These are phyloP conservation scores for Epichloe scottii DNA, from an alignment of 2,329 filamentous ascomycete genomes.

Conservation along the genomic window DNA sequence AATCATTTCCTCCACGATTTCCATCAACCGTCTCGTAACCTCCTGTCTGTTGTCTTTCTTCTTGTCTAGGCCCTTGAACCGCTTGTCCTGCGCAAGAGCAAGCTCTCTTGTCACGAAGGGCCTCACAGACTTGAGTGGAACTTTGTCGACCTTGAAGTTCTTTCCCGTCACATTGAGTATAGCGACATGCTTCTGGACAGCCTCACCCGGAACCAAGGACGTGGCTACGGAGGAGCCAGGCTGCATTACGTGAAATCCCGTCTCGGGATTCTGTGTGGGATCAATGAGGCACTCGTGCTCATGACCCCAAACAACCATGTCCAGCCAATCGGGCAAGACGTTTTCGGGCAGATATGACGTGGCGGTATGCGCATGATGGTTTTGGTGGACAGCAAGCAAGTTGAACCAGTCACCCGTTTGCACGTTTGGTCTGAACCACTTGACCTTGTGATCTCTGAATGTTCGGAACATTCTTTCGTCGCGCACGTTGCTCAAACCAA, in stretches of 20 bases:
- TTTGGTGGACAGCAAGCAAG: constrained; percentile 87
- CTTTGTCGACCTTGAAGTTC: constrained; percentile 66
- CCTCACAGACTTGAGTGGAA: constrained; percentile 75
- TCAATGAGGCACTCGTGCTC: constrained; percentile 94
- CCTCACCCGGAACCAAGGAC: constrained; percentile 79
- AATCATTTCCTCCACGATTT: constrained; percentile 76
- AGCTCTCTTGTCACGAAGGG: constrained; percentile 86
- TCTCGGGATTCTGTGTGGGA: constrained; percentile 71
- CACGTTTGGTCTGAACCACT: constrained; percentile 73
- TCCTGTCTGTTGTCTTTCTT: constrained; percentile 74
- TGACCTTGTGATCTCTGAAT: constrained; percentile 85
- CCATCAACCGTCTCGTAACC: constrained; percentile 63
- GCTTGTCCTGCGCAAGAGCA: constrained; percentile 58
- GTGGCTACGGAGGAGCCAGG: constrained; percentile 94
- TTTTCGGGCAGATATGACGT: constrained; percentile 92
- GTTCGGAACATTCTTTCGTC: constrained; percentile 92
- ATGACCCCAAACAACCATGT: constrained; percentile 92
- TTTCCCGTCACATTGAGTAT: constrained; percentile 75
- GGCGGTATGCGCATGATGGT: constrained; percentile 82
- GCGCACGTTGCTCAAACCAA: constrained; percentile 88
- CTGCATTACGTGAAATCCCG: constrained; percentile 90
- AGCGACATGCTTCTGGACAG: constrained; percentile 80
- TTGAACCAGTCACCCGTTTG: constrained; percentile 92
- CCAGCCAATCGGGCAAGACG: constrained; percentile 81
- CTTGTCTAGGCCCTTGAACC: constrained; percentile 65